Percentiles rank a stretch among this genome's conserved stretches.
Conservation (phyloP, 345 rosid genomes). For the Eucalyptus brandiana region DNA sequence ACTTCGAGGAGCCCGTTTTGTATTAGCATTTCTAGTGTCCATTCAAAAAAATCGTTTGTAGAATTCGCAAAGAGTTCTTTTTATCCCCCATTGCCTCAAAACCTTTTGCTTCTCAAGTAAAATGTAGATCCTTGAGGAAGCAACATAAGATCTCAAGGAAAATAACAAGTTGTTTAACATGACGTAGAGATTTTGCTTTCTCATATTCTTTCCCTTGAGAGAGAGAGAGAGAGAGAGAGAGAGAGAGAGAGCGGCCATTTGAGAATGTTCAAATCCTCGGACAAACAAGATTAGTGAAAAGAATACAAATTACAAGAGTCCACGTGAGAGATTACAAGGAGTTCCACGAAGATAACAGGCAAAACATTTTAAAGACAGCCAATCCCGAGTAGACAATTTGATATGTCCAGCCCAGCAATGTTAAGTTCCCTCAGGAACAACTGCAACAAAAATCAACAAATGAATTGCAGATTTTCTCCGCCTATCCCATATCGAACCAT, state of each 20-base stretch:
- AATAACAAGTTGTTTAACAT: background rate
- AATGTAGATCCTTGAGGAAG: background rate
- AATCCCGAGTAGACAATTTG: background rate
- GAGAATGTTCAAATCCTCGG: background rate
- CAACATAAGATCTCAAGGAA: background rate
- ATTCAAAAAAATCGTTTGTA: background rate
- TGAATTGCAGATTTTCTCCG: background rate
- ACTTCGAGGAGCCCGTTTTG: background rate
- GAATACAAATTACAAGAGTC: background rate
- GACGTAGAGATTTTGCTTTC: background rate
- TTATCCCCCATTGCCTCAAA: background rate
- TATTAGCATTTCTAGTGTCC: background rate
- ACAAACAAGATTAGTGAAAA: background rate
- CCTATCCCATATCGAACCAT: background rate
- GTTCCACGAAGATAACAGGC: background rate
- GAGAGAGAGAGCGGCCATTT: background rate
- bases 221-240: too few species aligned
- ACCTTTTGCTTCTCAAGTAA: background rate
- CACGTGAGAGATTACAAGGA: background rate
- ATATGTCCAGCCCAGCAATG: background rate
- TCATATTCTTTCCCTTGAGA: background rate
- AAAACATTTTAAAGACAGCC: background rate
- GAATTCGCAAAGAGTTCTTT: background rate
- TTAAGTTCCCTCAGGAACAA: background rate
- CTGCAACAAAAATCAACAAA: background rate